Evolutionary conservation across 768 basidiomycete genomes (phyloP).

Genomic region (Russula ochroleuca): DNA sequence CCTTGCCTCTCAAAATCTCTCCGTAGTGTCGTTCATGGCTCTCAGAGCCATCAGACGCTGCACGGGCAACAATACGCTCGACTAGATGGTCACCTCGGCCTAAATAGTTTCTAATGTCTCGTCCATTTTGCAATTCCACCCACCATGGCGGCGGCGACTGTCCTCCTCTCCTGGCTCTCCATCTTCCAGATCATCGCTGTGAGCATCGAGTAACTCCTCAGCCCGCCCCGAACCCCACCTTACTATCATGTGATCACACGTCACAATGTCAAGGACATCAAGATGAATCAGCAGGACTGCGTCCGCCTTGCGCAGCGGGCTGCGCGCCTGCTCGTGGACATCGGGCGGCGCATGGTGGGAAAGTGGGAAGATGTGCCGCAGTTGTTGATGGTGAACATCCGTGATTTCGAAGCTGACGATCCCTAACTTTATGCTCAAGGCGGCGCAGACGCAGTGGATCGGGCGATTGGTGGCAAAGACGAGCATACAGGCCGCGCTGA

Average conservation of each 20-base stretch:
- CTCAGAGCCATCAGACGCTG: slow-evolving; percentile 21
- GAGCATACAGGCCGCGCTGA: slow-evolving; percentile 22
- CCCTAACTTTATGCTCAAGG: slow-evolving; percentile 26
- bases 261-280: slow-evolving; percentile 17
- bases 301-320: slow-evolving; percentile 24
- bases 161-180: slow-evolving; percentile 23
- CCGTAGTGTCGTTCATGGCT: slow-evolving; percentile 9
- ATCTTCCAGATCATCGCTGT: slow-evolving; percentile 24
- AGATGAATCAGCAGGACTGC: slow-evolving; percentile 28
- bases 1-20: background rate
- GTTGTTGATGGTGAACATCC: slow-evolving; percentile 27
- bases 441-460: slow-evolving; percentile 26
- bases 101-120: slow-evolving; percentile 19
- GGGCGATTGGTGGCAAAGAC: slow-evolving; percentile 23
- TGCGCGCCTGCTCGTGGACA: slow-evolving; percentile 20
- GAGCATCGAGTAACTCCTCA: background rate
- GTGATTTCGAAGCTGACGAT: slow-evolving; percentile 28
- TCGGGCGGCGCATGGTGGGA: slow-evolving; percentile 29
- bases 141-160: slow-evolving; percentile 19
- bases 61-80: slow-evolving; percentile 21
- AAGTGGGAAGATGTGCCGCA: slow-evolving; percentile 29
- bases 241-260: background rate
- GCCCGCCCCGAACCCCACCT: background rate
- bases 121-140: slow-evolving; percentile 23
- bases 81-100: slow-evolving; percentile 17